Percentiles rank a stretch among this genome's conserved stretches.
These are phyloP conservation scores for Populus pruinosa DNA, from an alignment of 345 rosid species.

Conservation along the genomic window DNA sequence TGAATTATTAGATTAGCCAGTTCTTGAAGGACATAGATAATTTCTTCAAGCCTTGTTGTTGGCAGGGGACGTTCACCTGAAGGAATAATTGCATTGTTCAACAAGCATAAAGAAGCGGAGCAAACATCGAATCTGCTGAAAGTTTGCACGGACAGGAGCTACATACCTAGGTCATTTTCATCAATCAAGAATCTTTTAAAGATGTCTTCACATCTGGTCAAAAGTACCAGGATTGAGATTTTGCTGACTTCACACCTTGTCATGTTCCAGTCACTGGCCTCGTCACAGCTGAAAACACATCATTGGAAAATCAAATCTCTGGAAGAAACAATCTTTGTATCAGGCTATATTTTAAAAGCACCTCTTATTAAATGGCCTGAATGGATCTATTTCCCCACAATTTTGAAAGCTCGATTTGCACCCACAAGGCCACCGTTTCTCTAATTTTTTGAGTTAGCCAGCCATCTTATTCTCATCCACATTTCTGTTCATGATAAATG, in stretches of 20 bases:
- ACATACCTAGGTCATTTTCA: conserved; percentile 64
- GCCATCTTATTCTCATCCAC: no score
- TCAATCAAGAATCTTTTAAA: conserved; percentile 66
- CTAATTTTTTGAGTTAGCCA: no score
- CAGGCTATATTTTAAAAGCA: neutral
- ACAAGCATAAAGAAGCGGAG: neutral
- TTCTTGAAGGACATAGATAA: conserved; percentile 56
- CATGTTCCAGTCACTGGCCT: conserved; percentile 50
- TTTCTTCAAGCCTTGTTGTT: conserved; percentile 77
- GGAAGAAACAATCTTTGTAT: neutral
- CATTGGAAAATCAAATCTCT: neutral
- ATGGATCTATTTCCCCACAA: no score
- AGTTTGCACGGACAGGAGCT: conserved; percentile 1
- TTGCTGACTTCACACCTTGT: conserved; percentile 72
- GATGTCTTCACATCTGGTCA: conserved; percentile 72
- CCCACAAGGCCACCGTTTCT: no score
- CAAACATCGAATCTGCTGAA: neutral
- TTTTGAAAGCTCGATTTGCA: no score
- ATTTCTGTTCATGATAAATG: no score
- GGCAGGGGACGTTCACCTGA: conserved; percentile 76
- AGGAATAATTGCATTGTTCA: conserved; percentile 7
- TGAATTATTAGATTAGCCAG: conserved; percentile 58
- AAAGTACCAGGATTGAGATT: conserved; percentile 55
- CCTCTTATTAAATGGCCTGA: no score
- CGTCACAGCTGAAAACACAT: conserved; percentile 47